Evolutionary conservation across 202 grass and related monocot species (phyloP), one percentile per base, ranked within the genome.

Genomic region (Eragrostis tef): DNA sequence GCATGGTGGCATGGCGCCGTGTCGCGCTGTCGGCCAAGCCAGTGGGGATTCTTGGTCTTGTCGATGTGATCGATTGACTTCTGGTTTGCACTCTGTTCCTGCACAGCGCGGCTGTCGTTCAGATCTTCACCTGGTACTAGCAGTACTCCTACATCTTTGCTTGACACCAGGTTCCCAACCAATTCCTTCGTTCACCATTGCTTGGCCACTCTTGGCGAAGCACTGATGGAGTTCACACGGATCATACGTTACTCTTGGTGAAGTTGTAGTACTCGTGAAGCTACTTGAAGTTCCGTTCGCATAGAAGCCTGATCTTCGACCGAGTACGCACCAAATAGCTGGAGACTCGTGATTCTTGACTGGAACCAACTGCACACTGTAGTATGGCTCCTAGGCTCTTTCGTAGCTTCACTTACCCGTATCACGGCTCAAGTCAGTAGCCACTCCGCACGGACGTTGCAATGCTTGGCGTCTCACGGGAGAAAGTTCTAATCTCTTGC

Each of bases 21-120:
- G 77, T 51, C 77, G 77, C 15, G 70, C 13, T 27, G 84, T 81
- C 77, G 84, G 69, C 42, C 50, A 15, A 59, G 51, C 48, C 1
- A 41, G 64, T 44, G 63, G 46, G n/a, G 19, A n/a, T 13, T 34
- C 36, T 9, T 9, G 9, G 16, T 11, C 25, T 12, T 15, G 29
- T 5, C 22, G 24, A 31, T 51, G 71, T 51, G 82, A 65, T 48
- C 47, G 46, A 71, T 65, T 81, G 82, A 77, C 58, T 73, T 29
- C 29, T 15, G 15, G 47, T 76, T 13, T 17, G 7, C 9, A 0
- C 36, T 3, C 48, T 77, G 44, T 41, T 53, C 48, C 29, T 45
- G 7, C 62, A 79, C 62, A 42, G 62, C 62, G 36, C 29, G 29
- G 29, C 19, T 24, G 29, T 11, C 60, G 51, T 42, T 4, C 8